phyloP scores from a whole-genome alignment of 192 early-diverging fungal genomes.

The Coemansia sp. region DNA sequence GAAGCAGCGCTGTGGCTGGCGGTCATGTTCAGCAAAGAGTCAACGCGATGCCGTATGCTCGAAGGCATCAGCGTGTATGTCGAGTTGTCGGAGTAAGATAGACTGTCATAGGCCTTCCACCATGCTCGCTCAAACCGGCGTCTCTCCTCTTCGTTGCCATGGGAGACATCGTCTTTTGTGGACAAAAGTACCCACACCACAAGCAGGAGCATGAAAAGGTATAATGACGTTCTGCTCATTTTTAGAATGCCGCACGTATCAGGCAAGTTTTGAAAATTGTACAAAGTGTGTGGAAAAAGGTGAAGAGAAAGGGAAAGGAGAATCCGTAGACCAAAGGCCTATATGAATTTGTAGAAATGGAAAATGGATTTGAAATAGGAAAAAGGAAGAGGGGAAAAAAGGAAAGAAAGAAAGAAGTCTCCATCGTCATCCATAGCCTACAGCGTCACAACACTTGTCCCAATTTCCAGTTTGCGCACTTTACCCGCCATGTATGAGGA shows the following conservation, averaged over 20 bases:
- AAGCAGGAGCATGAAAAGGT: slow-evolving; percentile 8
- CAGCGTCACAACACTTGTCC: no score
- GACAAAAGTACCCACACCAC: slow-evolving; percentile 19
- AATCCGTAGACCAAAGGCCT: no score
- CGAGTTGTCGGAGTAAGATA: slow-evolving; percentile 31
- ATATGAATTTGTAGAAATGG: no score
- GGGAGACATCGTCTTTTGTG: slow-evolving; percentile 5
- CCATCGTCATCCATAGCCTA: no score
- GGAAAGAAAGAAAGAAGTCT: no score
- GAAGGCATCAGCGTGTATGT: slow-evolving; percentile 29
- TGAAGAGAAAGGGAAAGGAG: no score
- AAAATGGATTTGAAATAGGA: not conserved
- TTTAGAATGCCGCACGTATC: not conserved
- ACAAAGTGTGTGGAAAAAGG: not conserved
- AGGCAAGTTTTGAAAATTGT: not conserved
- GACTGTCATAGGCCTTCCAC: slow-evolving; percentile 26
- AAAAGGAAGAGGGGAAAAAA: no score
- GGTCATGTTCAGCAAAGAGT: slow-evolving; percentile 6
- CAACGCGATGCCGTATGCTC: slow-evolving; percentile 11
- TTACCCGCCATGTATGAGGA: no score
- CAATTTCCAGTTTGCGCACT: no score
- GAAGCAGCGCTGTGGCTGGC: no score
- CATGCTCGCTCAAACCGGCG: slow-evolving; percentile 29
- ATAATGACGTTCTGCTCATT: slow-evolving; percentile 1
- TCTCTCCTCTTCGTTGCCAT: slow-evolving; percentile 15